phyloP scores from a whole-genome alignment of 768 basidiomycete species.

The Goffeauzyma gilvescens region DNA sequence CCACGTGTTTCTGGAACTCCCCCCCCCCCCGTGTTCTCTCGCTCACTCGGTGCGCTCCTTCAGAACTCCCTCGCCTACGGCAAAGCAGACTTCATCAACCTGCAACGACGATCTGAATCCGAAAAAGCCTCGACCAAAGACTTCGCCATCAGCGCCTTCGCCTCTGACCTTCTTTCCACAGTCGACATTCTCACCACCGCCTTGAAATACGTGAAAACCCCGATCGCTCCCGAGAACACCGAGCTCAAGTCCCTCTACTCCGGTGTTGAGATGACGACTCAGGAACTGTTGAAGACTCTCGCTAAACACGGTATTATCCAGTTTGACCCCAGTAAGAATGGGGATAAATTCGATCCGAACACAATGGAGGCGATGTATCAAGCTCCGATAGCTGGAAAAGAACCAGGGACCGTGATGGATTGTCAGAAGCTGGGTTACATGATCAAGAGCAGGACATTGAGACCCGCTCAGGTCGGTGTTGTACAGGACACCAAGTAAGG shows the following conservation, averaged over 20 bases:
- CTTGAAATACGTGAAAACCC: conserved; percentile 28
- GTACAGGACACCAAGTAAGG: conserved; percentile 38
- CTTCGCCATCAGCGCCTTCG: conserved; percentile 82
- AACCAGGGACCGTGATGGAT: conserved; percentile 73
- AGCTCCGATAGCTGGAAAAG: conserved; percentile 66
- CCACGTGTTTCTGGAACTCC: conserved; percentile 8
- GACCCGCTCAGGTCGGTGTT: conserved; percentile 93
- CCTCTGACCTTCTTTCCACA: conserved; percentile 35
- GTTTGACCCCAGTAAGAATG: conserved; percentile 79
- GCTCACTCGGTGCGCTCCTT: too few relatives aligned
- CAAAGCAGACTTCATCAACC: conserved; percentile 87
- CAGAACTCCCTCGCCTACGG: conserved; percentile 78
- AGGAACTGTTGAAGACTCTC: conserved; percentile 68
- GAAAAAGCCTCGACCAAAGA: conserved; percentile 85
- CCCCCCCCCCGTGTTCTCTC: too few relatives aligned
- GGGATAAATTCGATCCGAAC: conserved; percentile 89
- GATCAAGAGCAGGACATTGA: conserved; percentile 80
- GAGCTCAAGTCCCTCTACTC: conserved; percentile 44
- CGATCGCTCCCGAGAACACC: conserved; percentile 35
- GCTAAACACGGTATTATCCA: conserved; percentile 80
- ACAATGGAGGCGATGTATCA: conserved; percentile 87
- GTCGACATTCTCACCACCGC: conserved; percentile 47
- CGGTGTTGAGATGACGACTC: conserved; percentile 83
- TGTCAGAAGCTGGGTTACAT: conserved; percentile 79
- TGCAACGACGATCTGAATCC: conserved; percentile 72